Conservation (phyloP, 2,329 filamentous ascomycete genomes). For the Ophidiomyces ophidiicola region DNA sequence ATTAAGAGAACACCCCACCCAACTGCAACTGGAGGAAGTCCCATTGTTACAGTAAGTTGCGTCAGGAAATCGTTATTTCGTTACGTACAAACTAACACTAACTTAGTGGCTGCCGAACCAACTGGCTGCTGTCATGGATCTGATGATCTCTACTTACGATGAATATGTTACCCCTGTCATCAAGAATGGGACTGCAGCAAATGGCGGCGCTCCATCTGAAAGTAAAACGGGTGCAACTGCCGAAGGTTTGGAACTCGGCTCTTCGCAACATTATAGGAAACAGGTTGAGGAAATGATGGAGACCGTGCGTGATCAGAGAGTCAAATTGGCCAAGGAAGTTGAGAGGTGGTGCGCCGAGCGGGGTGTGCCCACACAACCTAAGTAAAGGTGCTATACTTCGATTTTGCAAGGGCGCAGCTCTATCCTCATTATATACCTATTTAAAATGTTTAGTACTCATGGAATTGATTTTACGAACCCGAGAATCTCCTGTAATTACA, state of each 20-base stretch:
- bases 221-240: constrained; percentile 8
- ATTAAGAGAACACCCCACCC: constrained; percentile 36
- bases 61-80: background rate
- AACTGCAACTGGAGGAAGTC: constrained; percentile 38
- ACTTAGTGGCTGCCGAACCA: constrained; percentile 39
- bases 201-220: constrained; percentile 7
- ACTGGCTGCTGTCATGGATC: constrained; percentile 37
- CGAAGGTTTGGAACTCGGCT: constrained; percentile 18
- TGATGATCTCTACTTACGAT: constrained; percentile 38
- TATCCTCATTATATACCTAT: background rate
- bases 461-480: too few species aligned
- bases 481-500: too few species aligned
- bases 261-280: constrained; percentile 18
- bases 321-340: constrained; percentile 34
- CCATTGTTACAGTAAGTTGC: constrained; percentile 35
- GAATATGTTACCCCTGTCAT: constrained; percentile 24
- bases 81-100: background rate
- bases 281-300: constrained; percentile 28
- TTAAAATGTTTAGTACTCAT: background rate
- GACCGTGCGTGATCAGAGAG: constrained; percentile 24
- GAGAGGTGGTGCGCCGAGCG: constrained; percentile 37
- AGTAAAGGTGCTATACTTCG: background rate
- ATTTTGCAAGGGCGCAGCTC: too few species aligned
- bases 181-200: constrained; percentile 17
- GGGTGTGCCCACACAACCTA: constrained; percentile 22